Percentiles rank a stretch among this genome's conserved stretches.
These are phyloP conservation scores for Leptodermis oblonga DNA, from an alignment of 257 asterid species.

Conservation along the genomic window DNA sequence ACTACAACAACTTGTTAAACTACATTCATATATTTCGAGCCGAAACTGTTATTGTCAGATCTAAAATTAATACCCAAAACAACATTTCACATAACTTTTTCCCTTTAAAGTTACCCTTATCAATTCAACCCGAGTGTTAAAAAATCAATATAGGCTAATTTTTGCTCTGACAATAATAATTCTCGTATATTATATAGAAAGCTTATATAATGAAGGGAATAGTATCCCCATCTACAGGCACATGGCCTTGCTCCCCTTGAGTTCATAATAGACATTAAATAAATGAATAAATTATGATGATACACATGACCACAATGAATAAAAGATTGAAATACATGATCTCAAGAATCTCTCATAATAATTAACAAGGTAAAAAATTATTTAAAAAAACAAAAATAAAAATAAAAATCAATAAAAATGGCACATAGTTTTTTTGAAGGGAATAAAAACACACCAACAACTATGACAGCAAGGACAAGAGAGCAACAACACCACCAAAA, in stretches of 20 bases:
- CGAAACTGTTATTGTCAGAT: too few relatives aligned
- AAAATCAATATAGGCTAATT: too few relatives aligned
- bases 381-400: background rate
- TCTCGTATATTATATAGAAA: too few relatives aligned
- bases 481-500: slow-evolving; percentile 17
- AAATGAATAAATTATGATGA: slow-evolving; percentile 31
- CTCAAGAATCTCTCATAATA: slow-evolving; percentile 32
- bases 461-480: slow-evolving; percentile 39
- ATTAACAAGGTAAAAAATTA: background rate
- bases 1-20: too few relatives aligned
- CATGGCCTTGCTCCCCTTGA: slow-evolving; percentile 70
- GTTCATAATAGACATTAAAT: slow-evolving; percentile 25
- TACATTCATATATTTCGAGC: too few relatives aligned
- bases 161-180: too few relatives aligned
- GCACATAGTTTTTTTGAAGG: slow-evolving; percentile 14
- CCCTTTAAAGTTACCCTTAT: too few relatives aligned
- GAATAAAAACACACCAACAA: slow-evolving; percentile 28
- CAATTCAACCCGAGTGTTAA: too few relatives aligned
- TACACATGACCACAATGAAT: slow-evolving; percentile 18
- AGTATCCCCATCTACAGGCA: slow-evolving; percentile 49
- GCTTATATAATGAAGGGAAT: slow-evolving; percentile 33
- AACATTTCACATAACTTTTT: too few relatives aligned
- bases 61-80: too few relatives aligned
- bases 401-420: slow-evolving; percentile 4
- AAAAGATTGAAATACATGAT: slow-evolving; percentile 32